Base-by-base conservation (phyloP, 441 rosid genomes). In the Eugenia klotzschiana region DNA sequence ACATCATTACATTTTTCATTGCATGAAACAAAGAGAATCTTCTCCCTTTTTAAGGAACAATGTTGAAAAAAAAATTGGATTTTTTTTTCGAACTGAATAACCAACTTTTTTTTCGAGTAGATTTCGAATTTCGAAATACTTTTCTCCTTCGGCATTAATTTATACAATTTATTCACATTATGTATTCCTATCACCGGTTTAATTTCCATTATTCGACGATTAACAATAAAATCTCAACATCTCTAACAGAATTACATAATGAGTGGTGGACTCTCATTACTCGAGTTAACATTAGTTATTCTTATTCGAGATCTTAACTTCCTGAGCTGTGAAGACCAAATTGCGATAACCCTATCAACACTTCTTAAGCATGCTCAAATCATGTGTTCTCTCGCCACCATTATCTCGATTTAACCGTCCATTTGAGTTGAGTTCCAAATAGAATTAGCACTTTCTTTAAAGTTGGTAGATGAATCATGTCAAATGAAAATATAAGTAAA, bases 121-220 rank as follows among this genome's bases (percentile, higher is more conserved):
- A 64, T 33, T 33, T 33, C n/a, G 7, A 33, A 33, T 33, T 64
- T 20, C 1, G 15, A 64, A 6, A 37, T 64, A 4, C 22, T 8
- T 8, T 64, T 33, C 14, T 20, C 23, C 37, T 37, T 18, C 7
- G 2, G 7, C 3, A 1, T 29, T 1, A 2, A 2, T 33, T 4
- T 29, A 18, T 18, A 33, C 46, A 9, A 8, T 18, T 33, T 18
- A 64, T 64, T 33, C 10, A 33, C 1, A 4, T 33, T 37, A n/a
- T 1, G 46, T 9, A 4, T 20, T 18, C 10, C 2, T 20, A 33
- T 22, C 2, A 1, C 11, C 9, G 1, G 5, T 18, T 18, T 6
- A 3, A 7, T 64, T 33, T 64, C 1, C 2, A 5, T 64, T 9
- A 20, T 64, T 33, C 2, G 2, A 18, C 15, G 23, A 51, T 16